These are phyloP conservation scores for Debaryomyces tyrocola DNA, from an alignment of 805 yeast species.

Conservation along the genomic window DNA sequence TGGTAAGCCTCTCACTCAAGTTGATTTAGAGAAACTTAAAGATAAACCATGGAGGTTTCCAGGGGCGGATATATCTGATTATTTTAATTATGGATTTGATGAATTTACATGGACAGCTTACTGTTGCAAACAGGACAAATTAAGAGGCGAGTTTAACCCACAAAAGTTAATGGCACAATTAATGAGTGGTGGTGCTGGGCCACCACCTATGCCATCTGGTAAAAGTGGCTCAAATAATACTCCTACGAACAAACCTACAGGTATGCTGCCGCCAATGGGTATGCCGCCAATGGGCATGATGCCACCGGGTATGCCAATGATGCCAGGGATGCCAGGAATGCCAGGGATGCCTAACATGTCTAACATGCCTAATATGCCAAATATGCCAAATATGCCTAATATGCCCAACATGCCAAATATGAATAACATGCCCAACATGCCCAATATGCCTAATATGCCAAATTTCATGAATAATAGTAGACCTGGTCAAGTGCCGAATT, in stretches of 20 bases:
- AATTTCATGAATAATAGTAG: conserved; percentile 18
- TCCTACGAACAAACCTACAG: conserved; percentile 9
- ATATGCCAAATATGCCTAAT: conserved; percentile 19
- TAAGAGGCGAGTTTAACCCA: conserved; percentile 79
- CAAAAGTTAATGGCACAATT: conserved; percentile 71
- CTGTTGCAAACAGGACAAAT: conserved; percentile 80
- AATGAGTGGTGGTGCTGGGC: conserved; percentile 36
- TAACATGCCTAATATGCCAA: conserved; percentile 23
- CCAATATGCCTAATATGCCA: conserved; percentile 21
- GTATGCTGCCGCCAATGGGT: conserved; percentile 25
- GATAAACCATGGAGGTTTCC: conserved; percentile 99
- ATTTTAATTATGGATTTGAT: conserved; percentile 95
- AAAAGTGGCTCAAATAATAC: conserved; percentile 9
- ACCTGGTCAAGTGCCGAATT: conserved; percentile 4
- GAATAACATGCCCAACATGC: conserved; percentile 7
- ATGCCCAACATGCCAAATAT: conserved; percentile 20
- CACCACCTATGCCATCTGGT: conserved; percentile 6
- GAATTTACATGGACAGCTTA: conserved; percentile 96
- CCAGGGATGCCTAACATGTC: conserved; percentile 18
- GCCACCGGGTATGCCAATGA: conserved; percentile 15
- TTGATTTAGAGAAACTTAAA: conserved; percentile 75
- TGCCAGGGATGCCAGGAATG: conserved; percentile 19
- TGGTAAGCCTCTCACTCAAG: conserved; percentile 79
- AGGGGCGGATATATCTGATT: conserved; percentile 92
- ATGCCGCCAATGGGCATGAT: conserved; percentile 18